A percentile compares a stretch with the other conserved stretches of the same genome.
Evolutionary conservation across 208 protist species (phyloP).

Genomic region (Kentomonas sorsogonicus): DNA sequence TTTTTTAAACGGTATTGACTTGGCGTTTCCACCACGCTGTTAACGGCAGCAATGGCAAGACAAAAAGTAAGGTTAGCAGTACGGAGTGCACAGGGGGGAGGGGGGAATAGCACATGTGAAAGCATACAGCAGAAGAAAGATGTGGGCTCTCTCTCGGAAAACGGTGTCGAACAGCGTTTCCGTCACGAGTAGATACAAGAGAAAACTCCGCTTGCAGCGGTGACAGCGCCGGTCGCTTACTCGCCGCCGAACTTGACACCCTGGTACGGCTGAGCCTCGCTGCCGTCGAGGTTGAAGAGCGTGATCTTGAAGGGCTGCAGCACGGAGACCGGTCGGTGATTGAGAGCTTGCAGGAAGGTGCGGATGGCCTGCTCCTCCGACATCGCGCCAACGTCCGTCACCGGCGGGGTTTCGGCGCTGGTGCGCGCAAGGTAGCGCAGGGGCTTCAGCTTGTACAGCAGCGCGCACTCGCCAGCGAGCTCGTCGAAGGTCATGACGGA

Average conservation of each 20-base stretch:
- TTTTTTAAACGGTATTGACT: background rate
- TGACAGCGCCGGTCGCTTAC: too few relatives aligned
- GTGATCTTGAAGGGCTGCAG: conserved; percentile 75
- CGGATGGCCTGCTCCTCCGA: conserved; percentile 77
- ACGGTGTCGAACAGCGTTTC: too few relatives aligned
- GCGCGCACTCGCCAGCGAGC: conserved; percentile 37
- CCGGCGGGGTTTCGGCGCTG: conserved; percentile 31
- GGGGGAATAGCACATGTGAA: too few relatives aligned
- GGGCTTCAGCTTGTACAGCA: conserved; percentile 40
- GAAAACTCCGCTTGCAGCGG: too few relatives aligned
- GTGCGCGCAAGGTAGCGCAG: conserved; percentile 28
- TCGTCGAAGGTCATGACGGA: conserved; percentile 89
- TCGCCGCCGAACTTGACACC: conserved; percentile 86
- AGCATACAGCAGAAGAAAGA: too few relatives aligned
- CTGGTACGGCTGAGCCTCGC: conserved; percentile 63
- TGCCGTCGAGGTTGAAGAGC: conserved; percentile 85
- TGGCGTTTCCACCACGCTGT: background rate
- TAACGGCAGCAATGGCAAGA: conserved; percentile 8
- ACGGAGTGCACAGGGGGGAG: too few relatives aligned
- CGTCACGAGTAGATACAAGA: background rate
- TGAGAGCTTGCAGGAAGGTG: conserved; percentile 51
- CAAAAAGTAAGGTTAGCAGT: conserved; percentile 14
- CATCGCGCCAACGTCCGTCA: conserved; percentile 57
- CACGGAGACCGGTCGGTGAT: conserved; percentile 42
- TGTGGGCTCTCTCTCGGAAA: too few relatives aligned